Evolutionary conservation across 768 basidiomycete genomes (phyloP), one percentile per base, ranked within the genome.

Genomic region (Lactarius pseudohatsudake): DNA sequence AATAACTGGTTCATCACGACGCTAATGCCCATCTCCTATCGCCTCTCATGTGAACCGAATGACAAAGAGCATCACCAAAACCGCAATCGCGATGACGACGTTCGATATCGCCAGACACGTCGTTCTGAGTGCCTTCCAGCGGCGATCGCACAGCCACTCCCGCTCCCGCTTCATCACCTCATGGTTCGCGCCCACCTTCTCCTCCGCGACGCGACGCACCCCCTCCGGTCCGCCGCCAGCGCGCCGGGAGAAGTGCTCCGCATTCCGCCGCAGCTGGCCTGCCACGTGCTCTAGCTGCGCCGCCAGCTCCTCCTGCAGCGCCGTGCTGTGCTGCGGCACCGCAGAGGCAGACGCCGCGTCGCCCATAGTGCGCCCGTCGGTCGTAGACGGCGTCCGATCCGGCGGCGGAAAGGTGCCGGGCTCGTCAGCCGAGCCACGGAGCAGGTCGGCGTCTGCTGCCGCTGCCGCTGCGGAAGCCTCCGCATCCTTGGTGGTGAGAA

Each of bases 251-350:
- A 34, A 34, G 34, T 34, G 34, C 9, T 2, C 34, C 0, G 93
- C 88, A 71, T 96, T 96, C 30, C 84, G 81, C 72, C 90, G 92
- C 57, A 98, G 85, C 73, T 94, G 92, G 18, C 86, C 80, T 1
- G 94, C 92, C 94, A 98, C 96, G 62, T 85, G 75, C 0, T 86
- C 87, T 40, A 96, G 84, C 72, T 92, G 88, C 9, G n/a, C 88
- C 84, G 66, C 34, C 9, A 34, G 34, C 34, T 34, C 34, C 34
- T 85, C 82, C 71, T 85, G 82, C 28, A 28, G 28, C 28, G 28
- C 3, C 28, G 28, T 28, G 28, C 3, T 28, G 28, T 2, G 2
- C 28, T 28, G 28, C 30, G 84, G 76, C 71, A 81, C 78, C 4
- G 79, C 76, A 4, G 80, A 79, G 26, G 72, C 71, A 18, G 75